Evolutionary conservation across 768 basidiomycete genomes (phyloP).

Genomic region (Fomitopsis pulvina): DNA sequence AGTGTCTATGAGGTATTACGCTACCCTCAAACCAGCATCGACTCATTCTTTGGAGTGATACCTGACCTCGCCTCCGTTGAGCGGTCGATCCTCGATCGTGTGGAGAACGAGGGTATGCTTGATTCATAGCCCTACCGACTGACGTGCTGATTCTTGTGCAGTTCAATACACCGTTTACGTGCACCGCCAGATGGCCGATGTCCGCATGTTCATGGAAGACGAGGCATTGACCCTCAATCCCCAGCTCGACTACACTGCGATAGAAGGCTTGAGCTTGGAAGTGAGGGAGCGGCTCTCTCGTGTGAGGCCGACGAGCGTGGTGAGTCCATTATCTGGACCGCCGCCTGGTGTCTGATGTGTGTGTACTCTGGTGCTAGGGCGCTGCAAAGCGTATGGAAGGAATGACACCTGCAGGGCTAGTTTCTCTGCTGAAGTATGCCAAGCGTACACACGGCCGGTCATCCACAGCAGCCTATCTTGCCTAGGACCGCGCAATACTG

Average conservation of each 20-base stretch:
- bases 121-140: not conserved
- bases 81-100: conserved; percentile 46
- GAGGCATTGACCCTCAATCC: conserved; percentile 67
- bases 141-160: conserved; percentile 2
- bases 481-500: too few relatives aligned
- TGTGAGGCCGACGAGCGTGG: conserved; percentile 65
- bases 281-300: conserved; percentile 56
- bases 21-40: conserved; percentile 44
- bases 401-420: conserved; percentile 77
- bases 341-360: not conserved
- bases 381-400: conserved; percentile 91
- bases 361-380: conserved; percentile 42
- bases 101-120: conserved; percentile 65
- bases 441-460: conserved; percentile 25
- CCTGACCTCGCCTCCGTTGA: conserved; percentile 48
- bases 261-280: conserved; percentile 72
- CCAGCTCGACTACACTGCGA: conserved; percentile 56
- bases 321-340: conserved; percentile 22
- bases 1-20: conserved; percentile 76
- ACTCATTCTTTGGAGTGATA: conserved; percentile 34
- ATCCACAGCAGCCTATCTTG: too few relatives aligned
- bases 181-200: conserved; percentile 66
- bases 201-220: conserved; percentile 68
- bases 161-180: conserved; percentile 51
- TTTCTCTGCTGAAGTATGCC: conserved; percentile 62